Evolutionary conservation across 768 basidiomycete genomes (phyloP).

Genomic region (Lentinus brumalis): DNA sequence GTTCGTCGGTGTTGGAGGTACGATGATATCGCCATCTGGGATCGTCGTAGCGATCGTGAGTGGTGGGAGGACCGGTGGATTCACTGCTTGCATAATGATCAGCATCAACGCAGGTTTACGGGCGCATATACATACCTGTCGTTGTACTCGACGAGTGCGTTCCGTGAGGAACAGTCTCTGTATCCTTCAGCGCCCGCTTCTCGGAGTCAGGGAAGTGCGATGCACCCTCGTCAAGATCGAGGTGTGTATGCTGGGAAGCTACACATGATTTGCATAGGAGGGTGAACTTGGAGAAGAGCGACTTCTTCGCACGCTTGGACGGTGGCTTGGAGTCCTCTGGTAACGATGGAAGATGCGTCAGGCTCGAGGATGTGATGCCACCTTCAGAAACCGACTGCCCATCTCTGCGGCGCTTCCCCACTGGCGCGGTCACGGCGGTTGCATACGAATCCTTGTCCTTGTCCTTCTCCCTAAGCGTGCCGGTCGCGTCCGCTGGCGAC

Average conservation of each 20-base stretch:
- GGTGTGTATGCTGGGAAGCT: slow-evolving; percentile 50
- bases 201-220: slow-evolving; percentile 32
- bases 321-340: slow-evolving; percentile 27
- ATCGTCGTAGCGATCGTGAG: slow-evolving; percentile 32
- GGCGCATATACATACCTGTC: slow-evolving; percentile 16
- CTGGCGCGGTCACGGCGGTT: slow-evolving; percentile 39
- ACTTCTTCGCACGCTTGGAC: slow-evolving; percentile 43
- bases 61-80: slow-evolving; percentile 15
- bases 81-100: slow-evolving; percentile 7
- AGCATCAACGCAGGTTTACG: background rate
- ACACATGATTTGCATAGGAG: slow-evolving; percentile 67
- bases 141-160: slow-evolving; percentile 25
- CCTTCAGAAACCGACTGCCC: slow-evolving; percentile 30
- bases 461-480: slow-evolving; percentile 25
- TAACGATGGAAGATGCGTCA: slow-evolving; percentile 25
- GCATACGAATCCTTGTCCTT: slow-evolving; percentile 41
- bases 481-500: slow-evolving; percentile 1
- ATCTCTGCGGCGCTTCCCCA: slow-evolving; percentile 34
- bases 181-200: slow-evolving; percentile 24
- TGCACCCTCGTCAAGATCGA: slow-evolving; percentile 35
- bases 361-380: slow-evolving; percentile 32
- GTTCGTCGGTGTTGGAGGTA: slow-evolving; percentile 56
- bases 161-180: slow-evolving; percentile 17
- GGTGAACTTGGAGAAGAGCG: slow-evolving; percentile 60
- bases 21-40: slow-evolving; percentile 41